Evolutionary conservation across 1,284 basidiomycete genomes (phyloP).

Genomic region (Neolentinus lepideus): DNA sequence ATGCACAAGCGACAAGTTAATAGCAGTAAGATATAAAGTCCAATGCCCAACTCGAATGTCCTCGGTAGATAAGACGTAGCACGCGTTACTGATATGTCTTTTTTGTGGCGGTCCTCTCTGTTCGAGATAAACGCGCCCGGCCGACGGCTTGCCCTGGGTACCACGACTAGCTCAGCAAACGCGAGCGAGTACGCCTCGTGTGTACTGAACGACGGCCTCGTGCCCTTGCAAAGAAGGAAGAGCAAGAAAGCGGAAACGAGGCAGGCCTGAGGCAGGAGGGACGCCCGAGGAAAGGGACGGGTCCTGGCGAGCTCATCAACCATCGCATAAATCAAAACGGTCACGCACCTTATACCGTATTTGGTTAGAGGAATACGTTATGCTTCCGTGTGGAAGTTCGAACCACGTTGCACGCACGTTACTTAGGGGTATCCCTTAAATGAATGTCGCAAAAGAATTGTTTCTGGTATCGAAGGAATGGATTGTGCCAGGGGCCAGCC

Average conservation of each 20-base stretch:
- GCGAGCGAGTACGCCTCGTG: neutral
- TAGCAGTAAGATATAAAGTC: neutral
- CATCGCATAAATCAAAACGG: neutral
- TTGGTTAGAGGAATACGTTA: neutral
- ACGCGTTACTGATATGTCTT: slow-evolving; percentile 2
- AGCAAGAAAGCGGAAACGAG: neutral
- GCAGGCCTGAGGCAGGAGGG: neutral
- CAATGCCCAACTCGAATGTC: neutral
- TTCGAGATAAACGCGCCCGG: neutral
- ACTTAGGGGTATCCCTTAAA: neutral
- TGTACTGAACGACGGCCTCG: slow-evolving; percentile 1
- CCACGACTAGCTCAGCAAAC: neutral
- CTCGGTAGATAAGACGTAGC: slow-evolving; percentile 2
- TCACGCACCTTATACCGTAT: neutral
- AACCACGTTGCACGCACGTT: neutral
- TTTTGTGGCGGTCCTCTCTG: neutral
- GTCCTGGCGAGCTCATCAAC: neutral
- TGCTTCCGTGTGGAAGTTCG: neutral
- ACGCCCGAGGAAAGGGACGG: neutral
- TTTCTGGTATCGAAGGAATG: neutral
- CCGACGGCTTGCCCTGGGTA: neutral
- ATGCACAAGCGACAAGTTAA: slow-evolving; percentile 1
- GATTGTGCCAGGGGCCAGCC: neutral
- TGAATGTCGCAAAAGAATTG: neutral
- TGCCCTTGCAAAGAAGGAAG: neutral